phyloP scores from a whole-genome alignment of 2,329 filamentous ascomycete species.

The Aaosphaeria pasadenensis region DNA sequence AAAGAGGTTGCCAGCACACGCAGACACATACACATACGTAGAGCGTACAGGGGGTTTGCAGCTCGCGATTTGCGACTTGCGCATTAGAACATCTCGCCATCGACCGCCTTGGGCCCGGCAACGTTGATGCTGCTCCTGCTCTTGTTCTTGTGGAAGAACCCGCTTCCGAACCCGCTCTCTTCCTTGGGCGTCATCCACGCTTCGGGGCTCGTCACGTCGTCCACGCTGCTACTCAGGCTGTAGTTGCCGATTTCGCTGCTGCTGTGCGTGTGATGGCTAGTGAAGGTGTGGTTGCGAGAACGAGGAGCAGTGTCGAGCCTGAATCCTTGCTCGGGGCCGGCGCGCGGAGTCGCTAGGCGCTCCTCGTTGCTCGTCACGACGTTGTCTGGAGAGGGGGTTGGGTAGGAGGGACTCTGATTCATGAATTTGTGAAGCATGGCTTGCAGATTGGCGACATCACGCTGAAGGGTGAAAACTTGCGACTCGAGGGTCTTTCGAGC shows the following conservation, averaged over 20 bases:
- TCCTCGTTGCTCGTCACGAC: constrained; percentile 21
- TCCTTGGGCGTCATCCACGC: constrained; percentile 39
- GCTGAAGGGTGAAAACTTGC: constrained; percentile 28
- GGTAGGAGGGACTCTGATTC: constrained; percentile 20
- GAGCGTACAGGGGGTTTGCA: too few species aligned
- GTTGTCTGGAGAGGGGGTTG: constrained; percentile 31
- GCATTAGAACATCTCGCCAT: neutral
- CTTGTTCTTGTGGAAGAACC: constrained; percentile 20
- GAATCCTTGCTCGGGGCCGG: constrained; percentile 5
- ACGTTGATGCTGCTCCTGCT: neutral
- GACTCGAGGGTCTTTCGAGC: constrained; percentile 33
- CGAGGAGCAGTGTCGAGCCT: constrained; percentile 1
- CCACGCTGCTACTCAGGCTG: constrained; percentile 11
- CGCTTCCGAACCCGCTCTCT: constrained; percentile 20
- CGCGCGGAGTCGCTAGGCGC: constrained; percentile 22
- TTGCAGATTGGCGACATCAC: constrained; percentile 29
- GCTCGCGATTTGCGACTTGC: too few species aligned
- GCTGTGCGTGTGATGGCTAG: constrained; percentile 7
- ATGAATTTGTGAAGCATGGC: constrained; percentile 27
- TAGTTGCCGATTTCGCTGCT: constrained; percentile 7
- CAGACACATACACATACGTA: too few species aligned
- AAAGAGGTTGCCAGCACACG: too few species aligned
- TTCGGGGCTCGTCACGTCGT: constrained; percentile 27
- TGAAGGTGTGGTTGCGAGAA: constrained; percentile 1
- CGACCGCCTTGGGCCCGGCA: neutral